A percentile compares a stretch with the other conserved stretches of the same genome.
Conservation (phyloP, 176 grass and related monocot genomes). For the Paspalum notatum region DNA sequence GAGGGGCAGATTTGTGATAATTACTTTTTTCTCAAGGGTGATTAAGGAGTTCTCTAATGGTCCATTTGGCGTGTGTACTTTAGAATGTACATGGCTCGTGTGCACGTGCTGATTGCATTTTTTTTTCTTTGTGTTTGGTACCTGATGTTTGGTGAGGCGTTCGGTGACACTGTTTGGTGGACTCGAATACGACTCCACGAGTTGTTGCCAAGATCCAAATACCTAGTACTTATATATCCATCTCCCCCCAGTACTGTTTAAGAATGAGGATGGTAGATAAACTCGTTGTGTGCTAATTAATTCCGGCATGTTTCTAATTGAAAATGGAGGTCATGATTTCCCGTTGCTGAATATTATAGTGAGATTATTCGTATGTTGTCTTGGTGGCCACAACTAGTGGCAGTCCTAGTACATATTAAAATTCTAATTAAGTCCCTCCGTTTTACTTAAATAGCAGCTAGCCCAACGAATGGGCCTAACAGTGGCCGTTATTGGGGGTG, state of each 20-base stretch:
- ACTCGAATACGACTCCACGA: not conserved
- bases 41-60: not conserved
- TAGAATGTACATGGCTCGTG: not conserved
- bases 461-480: too few species aligned
- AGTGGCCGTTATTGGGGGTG: not conserved
- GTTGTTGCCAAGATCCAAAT: not conserved
- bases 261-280: not conserved
- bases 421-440: not conserved
- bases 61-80: conserved; percentile 13
- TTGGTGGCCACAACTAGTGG: not conserved
- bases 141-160: not conserved
- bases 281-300: not conserved
- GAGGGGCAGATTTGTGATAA: not conserved
- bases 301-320: not conserved
- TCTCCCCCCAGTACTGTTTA: too few species aligned
- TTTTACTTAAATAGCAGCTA: not conserved
- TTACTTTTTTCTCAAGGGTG: not conserved
- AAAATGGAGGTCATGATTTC: conserved; percentile 1
- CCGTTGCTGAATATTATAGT: not conserved
- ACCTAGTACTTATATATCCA: not conserved
- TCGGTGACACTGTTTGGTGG: not conserved
- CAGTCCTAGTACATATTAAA: not conserved
- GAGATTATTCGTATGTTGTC: not conserved
- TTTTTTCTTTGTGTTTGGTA: not conserved
- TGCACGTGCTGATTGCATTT: conserved; percentile 35